Evolutionary conservation across 2,329 filamentous ascomycete species (phyloP).

Genomic region (Zopfia rhizophila): DNA sequence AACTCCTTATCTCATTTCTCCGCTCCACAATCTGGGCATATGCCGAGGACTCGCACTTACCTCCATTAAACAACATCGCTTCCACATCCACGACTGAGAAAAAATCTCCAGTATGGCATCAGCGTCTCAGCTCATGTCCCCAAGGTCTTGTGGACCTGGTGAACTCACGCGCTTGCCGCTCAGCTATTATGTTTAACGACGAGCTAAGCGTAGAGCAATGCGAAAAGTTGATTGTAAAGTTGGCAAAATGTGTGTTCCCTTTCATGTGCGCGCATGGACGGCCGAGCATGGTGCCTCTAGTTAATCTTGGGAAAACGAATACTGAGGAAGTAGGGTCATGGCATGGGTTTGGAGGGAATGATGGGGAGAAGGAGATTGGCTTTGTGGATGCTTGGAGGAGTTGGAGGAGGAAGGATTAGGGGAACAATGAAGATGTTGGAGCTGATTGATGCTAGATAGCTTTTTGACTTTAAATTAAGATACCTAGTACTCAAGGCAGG

Average conservation of each 20-base stretch:
- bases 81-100: neutral
- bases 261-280: constrained; percentile 86
- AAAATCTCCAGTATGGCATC: constrained; percentile 62
- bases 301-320: constrained; percentile 34
- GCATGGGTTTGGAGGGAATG: constrained; percentile 1
- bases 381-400: constrained; percentile 23
- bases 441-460: too few species aligned
- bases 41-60: constrained; percentile 24
- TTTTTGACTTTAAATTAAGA: too few species aligned
- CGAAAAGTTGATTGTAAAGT: constrained; percentile 62
- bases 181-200: constrained; percentile 90
- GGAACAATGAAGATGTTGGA: too few species aligned
- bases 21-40: constrained; percentile 78
- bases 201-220: constrained; percentile 69
- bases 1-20: constrained; percentile 77
- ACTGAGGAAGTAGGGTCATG: neutral
- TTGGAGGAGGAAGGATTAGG: constrained; percentile 16
- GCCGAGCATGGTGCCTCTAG: constrained; percentile 61
- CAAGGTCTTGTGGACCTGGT: constrained; percentile 78
- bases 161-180: constrained; percentile 79
- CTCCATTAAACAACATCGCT: neutral
- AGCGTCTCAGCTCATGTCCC: constrained; percentile 75
- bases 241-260: constrained; percentile 75
- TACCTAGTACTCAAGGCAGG: too few species aligned
- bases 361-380: neutral